Evolutionary conservation across 768 basidiomycete species (phyloP), one percentile per base, ranked within the genome.

Genomic region (Sarcodon aspratus): DNA sequence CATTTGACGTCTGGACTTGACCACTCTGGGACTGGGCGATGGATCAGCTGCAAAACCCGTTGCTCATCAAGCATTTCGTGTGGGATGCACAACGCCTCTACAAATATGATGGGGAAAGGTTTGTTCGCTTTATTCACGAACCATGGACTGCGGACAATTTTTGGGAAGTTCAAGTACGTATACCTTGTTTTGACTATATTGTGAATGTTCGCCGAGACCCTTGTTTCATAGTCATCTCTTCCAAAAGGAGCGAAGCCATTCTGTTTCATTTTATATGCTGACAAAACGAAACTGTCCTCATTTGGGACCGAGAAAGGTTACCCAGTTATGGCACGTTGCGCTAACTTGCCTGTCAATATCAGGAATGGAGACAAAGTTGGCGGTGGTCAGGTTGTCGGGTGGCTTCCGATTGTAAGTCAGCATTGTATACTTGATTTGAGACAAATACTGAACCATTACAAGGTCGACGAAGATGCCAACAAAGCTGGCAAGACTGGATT

Each of bases 151-250:
- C 61, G 1, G 44, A 68, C 33, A 13, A 37, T 3, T 69, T 59
- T 21, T 71, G 69, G 69, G 53, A 67, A 5, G 54, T 63, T 5
- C 66, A 71, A 58, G 69, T 69, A 53, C 32, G 55, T 51, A 10
- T 13, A 18, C 34, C 37, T 31, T 27, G 17, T 47, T 34, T n/a
- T 49, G 36, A 33, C 36, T 11, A 34, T 33, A 43, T 34, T n/a
- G 7, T 3, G 48, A 50, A 35, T 21, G 10, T 15, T 10, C 15
- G 36, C 36, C 15, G 15, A 37, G 10, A 37, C 33, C 8, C n/a
- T n/a, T n/a, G n/a, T 36, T 44, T 36, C 48, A 7, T 21, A 52
- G 52, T 44, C 47, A 42, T 18, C 38, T 40, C 46, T 52, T 33
- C 55, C 57, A 4, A 17, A 15, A 4, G 57, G 37, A 10, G 52